Evolutionary conservation across 1,139 yeast species (phyloP).

Genomic region (Diutina neorugosa): DNA sequence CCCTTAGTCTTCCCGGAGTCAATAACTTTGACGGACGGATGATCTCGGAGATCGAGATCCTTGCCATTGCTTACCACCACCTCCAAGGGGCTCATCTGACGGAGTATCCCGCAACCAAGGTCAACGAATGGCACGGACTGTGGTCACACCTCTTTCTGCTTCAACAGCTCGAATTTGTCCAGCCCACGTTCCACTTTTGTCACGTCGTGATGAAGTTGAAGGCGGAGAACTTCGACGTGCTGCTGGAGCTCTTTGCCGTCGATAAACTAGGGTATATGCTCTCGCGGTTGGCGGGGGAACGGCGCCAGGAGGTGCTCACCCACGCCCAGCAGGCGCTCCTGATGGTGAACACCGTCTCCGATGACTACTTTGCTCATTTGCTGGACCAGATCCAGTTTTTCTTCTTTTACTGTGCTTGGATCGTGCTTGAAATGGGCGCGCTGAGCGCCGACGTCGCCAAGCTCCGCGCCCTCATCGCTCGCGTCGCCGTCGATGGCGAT

Average conservation of each 20-base stretch:
- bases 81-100: slow-evolving; percentile 29
- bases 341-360: slow-evolving; percentile 31
- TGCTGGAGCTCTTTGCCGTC: slow-evolving; percentile 3
- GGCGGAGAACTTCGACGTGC: slow-evolving; percentile 4
- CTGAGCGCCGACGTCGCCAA: background rate
- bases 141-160: slow-evolving; percentile 67
- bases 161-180: slow-evolving; percentile 69
- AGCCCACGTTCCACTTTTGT: slow-evolving; percentile 59
- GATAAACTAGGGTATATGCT: background rate
- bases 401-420: slow-evolving; percentile 37
- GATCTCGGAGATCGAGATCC: slow-evolving; percentile 66
- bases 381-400: slow-evolving; percentile 58
- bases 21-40: slow-evolving; percentile 78
- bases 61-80: slow-evolving; percentile 50
- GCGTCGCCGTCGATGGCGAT: background rate
- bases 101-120: slow-evolving; percentile 16
- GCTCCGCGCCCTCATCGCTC: background rate
- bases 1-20: slow-evolving; percentile 49
- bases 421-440: slow-evolving; percentile 13
- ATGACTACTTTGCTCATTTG: slow-evolving; percentile 53
- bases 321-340: slow-evolving; percentile 20
- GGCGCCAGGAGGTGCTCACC: slow-evolving; percentile 11
- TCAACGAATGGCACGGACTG: slow-evolving; percentile 55
- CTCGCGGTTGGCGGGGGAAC: background rate
- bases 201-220: slow-evolving; percentile 32